A percentile compares a stretch with the other conserved stretches of the same genome.
These are phyloP conservation scores for Dipsacomyces acuminosporus DNA, from an alignment of 371 early-diverging fungal species.

Conservation along the genomic window DNA sequence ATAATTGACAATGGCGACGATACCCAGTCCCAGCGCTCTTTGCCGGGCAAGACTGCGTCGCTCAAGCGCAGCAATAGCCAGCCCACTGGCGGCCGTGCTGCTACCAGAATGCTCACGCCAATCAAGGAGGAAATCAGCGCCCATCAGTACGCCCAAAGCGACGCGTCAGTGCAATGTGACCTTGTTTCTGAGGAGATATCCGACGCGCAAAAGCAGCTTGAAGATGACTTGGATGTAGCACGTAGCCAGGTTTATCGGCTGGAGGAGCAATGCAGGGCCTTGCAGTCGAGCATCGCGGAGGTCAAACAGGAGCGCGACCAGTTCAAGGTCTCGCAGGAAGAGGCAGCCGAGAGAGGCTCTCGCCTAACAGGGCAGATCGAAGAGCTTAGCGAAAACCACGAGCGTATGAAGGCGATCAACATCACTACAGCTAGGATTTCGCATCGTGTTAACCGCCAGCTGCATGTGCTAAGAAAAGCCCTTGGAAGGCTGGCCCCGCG, in stretches of 20 bases:
- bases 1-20: conserved; percentile 21
- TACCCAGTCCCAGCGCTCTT: background rate
- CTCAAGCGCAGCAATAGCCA: conserved; percentile 6
- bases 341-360: conserved; percentile 22
- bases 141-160: background rate
- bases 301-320: conserved; percentile 42
- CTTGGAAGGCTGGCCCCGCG: conserved; percentile 18
- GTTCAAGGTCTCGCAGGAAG: conserved; percentile 38
- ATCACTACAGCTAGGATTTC: conserved; percentile 29
- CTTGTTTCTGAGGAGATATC: background rate
- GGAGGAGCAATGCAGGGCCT: conserved; percentile 14
- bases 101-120: conserved; percentile 28
- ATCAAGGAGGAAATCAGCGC: conserved; percentile 22
- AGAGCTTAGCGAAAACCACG: conserved; percentile 34
- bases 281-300: conserved; percentile 18
- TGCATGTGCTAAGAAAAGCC: conserved; percentile 22
- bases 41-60: background rate
- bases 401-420: conserved; percentile 36
- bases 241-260: conserved; percentile 2
- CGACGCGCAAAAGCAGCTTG: conserved; percentile 1
- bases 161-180: conserved; percentile 23
- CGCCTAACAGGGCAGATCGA: conserved; percentile 32
- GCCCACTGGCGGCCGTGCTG: conserved; percentile 3
- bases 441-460: conserved; percentile 29
- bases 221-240: conserved; percentile 5